These are phyloP conservation scores for Cystoisospora suis DNA, from an alignment of 169 alveolate species.

Conservation along the genomic window DNA sequence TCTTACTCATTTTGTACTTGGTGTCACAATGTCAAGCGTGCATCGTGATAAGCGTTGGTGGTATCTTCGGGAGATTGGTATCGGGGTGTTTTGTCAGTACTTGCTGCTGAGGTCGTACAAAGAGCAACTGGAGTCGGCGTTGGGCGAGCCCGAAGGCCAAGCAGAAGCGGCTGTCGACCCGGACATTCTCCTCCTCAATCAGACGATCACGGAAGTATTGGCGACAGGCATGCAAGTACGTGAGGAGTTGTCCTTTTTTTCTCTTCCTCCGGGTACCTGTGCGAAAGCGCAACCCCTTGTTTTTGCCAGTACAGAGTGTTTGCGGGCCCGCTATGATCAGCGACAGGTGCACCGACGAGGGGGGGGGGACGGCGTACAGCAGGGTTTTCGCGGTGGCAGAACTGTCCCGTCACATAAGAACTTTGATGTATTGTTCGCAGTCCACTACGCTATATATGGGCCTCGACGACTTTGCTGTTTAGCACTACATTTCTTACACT, in stretches of 20 bases:
- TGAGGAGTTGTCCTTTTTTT: background rate
- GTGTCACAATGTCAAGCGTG: background rate
- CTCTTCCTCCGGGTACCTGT: background rate
- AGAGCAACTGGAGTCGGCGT: constrained; percentile 31
- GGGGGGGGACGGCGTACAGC: too few relatives aligned
- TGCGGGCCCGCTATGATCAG: too few relatives aligned
- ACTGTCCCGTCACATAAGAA: too few relatives aligned
- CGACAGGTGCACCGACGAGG: too few relatives aligned
- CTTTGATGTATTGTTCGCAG: too few relatives aligned
- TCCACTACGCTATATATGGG: too few relatives aligned
- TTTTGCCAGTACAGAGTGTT: too few relatives aligned
- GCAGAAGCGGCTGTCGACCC: background rate
- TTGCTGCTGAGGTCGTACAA: constrained; percentile 55
- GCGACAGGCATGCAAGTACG: constrained; percentile 57
- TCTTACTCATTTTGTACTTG: too few relatives aligned
- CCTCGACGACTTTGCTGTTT: too few relatives aligned
- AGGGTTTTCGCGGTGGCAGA: too few relatives aligned
- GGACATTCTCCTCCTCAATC: constrained; percentile 10
- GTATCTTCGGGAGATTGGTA: background rate
- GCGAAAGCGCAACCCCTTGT: background rate
- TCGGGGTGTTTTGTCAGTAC: background rate
- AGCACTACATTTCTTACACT: too few relatives aligned
- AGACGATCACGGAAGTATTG: constrained; percentile 43
- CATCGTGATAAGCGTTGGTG: background rate
- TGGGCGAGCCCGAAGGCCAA: background rate